Evolutionary conservation across 2,329 filamentous ascomycete genomes (phyloP).

Genomic region (Claviceps spartinae): DNA sequence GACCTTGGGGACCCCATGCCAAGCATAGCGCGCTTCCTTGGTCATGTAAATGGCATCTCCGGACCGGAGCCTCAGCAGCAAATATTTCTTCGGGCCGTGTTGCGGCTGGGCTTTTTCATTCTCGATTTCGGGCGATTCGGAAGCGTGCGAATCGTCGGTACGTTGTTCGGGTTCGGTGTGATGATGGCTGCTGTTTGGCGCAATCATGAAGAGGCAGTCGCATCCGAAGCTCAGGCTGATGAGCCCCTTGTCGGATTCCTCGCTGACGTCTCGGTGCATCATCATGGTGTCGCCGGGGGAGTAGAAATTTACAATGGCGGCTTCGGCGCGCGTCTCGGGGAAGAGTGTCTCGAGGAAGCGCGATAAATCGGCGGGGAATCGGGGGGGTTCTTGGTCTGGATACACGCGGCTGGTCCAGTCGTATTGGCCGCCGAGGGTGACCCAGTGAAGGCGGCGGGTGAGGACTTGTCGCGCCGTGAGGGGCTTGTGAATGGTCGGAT

Average conservation of each 20-base stretch:
- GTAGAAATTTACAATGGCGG: constrained; percentile 91
- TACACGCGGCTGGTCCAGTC: constrained; percentile 88
- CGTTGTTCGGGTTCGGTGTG: constrained; percentile 2
- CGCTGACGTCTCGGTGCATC: constrained; percentile 87
- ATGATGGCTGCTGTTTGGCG: constrained; percentile 33
- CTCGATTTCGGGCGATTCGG: no score
- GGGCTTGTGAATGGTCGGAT: constrained; percentile 60
- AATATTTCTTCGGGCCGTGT: constrained; percentile 27
- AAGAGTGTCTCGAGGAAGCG: constrained; percentile 57
- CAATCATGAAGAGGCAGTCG: constrained; percentile 77
- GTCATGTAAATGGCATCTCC: constrained; percentile 90
- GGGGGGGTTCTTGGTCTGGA: constrained; percentile 50
- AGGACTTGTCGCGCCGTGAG: constrained; percentile 58
- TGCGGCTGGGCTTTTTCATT: constrained; percentile 1
- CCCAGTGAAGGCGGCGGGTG: constrained; percentile 75
- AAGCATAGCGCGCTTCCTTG: constrained; percentile 68
- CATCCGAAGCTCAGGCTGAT: constrained; percentile 84
- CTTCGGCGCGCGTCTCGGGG: constrained; percentile 64
- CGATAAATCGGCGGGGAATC: constrained; percentile 63
- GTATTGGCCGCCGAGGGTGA: constrained; percentile 89
- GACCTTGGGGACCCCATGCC: constrained; percentile 90
- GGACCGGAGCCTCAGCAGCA: constrained; percentile 58
- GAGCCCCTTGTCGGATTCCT: constrained; percentile 63
- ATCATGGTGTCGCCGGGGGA: constrained; percentile 81
- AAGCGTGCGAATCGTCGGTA: no score